Base-by-base conservation (phyloP, 73 alveolate species). In the Symbiodinium pilosum region DNA sequence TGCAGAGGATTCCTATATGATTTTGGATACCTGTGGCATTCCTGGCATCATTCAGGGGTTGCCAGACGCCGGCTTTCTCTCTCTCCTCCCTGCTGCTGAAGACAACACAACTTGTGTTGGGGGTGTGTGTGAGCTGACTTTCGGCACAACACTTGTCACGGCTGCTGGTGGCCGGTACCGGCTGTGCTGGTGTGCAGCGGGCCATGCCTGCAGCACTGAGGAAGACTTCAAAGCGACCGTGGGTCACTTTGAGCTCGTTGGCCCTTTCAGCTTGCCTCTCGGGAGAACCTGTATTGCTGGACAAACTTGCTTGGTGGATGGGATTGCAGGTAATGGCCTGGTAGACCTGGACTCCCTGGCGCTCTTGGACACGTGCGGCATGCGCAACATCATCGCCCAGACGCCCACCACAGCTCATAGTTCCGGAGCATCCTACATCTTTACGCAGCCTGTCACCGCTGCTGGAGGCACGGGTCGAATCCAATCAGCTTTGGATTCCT, bases 271-370 rank as follows among this genome's bases (percentile, higher is more conserved):
- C 16, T 9, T 56, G 28, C 44, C 32, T 7, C 6, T 11, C 26
- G 84, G 64, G 24, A n/a, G 64, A 36, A 87, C 94, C n/a, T 87
- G 94, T 59, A 56, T 87, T 38, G 94, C 94, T 5, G 94, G 94
- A 28, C 94, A 56, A 16, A 52, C 64, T 20, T 87, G 94, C 36
- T 84, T 56, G 41, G 94, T 87, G 59, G 94, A 87, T 36, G 93
- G 32, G 11, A 43, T 42, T 30, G 21, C 30, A 16, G 41, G 73
- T 36, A 3, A 28, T 28, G 52, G 77, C n/a, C 43, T 32, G 43
- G 43, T n/a, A 34, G 12, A 24, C 39, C 26, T 18, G 40, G 94
- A 87, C 85, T 34, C 59, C 21, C 28, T 87, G 94, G 94, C 73
- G 14, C 41, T 87, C 16, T 32, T 87, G 32, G 94, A 87, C 59